Evolutionary conservation across 169 alveolate species (phyloP).

Genomic region (Babesia ovata): DNA sequence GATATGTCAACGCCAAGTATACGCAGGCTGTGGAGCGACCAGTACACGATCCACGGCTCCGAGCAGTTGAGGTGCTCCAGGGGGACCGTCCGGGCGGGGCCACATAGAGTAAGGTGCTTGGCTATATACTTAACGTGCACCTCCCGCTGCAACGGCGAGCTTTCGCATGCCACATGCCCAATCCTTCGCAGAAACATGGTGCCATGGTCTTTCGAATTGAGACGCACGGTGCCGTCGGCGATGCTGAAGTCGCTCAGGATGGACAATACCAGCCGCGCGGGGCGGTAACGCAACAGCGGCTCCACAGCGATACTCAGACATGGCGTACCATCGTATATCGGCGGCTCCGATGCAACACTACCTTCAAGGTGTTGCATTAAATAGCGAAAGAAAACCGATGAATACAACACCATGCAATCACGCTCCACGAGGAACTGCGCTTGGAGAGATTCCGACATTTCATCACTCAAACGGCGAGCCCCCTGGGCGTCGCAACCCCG

Average conservation of each 20-base stretch:
- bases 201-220: constrained; percentile 4
- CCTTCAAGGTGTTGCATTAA: neutral
- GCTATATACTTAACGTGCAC: constrained; percentile 35
- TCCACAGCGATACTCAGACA: neutral
- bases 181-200: constrained; percentile 7
- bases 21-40: constrained; percentile 55
- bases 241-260: constrained; percentile 27
- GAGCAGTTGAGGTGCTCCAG: constrained; percentile 52
- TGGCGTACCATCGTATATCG: neutral
- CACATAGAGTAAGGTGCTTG: constrained; percentile 43
- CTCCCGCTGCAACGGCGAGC: constrained; percentile 40
- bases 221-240: constrained; percentile 20
- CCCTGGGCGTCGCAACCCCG: constrained; percentile 41
- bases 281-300: neutral
- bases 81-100: constrained; percentile 18
- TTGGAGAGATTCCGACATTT: constrained; percentile 53
- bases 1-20: constrained; percentile 49
- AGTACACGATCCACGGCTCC: constrained; percentile 65
- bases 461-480: neutral
- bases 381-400: constrained; percentile 12
- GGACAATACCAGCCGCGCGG: constrained; percentile 5
- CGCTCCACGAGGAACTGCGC: constrained; percentile 58
- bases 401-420: constrained; percentile 38
- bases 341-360: neutral
- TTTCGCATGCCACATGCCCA: constrained; percentile 14